Evolutionary conservation across 2,329 filamentous ascomycete genomes (phyloP).

Genomic region (Leptographium lundbergii): DNA sequence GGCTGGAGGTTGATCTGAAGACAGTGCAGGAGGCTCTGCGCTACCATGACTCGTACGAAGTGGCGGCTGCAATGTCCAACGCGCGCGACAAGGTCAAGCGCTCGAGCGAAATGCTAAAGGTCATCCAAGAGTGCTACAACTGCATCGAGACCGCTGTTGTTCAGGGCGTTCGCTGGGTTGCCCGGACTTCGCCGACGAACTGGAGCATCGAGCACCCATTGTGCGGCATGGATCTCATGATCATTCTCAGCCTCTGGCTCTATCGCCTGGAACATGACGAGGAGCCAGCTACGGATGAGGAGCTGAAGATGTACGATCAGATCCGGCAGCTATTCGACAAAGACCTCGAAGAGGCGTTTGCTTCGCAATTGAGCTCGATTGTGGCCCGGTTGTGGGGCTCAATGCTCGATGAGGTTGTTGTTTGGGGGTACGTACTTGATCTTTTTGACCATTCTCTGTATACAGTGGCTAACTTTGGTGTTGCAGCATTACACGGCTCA

Average conservation of each 20-base stretch:
- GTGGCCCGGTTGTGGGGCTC: slow-evolving; percentile 93
- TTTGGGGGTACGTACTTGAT: slow-evolving; percentile 77
- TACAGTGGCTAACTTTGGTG: slow-evolving; percentile 24
- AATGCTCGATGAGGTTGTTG: slow-evolving; percentile 96
- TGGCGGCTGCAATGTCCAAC: slow-evolving; percentile 90
- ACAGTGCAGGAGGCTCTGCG: slow-evolving; percentile 89
- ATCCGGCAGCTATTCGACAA: slow-evolving; percentile 82
- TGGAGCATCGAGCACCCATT: slow-evolving; percentile 98
- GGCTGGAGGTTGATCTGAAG: slow-evolving; percentile 91
- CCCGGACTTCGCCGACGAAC: slow-evolving; percentile 93
- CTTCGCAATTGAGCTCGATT: slow-evolving; percentile 80
- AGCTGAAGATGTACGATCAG: slow-evolving; percentile 84
- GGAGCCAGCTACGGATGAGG: slow-evolving; percentile 74
- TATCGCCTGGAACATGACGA: slow-evolving; percentile 99
- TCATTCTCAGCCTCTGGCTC: slow-evolving; percentile 94
- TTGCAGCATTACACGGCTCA: slow-evolving; percentile 73
- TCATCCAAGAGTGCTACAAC: slow-evolving; percentile 94
- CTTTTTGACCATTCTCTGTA: background rate
- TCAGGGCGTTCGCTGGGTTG: slow-evolving; percentile 94
- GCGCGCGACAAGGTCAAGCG: slow-evolving; percentile 90
- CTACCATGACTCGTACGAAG: slow-evolving; percentile 95
- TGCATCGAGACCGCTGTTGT: slow-evolving; percentile 92
- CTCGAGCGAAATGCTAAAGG: slow-evolving; percentile 94
- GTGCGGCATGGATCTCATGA: slow-evolving; percentile 93
- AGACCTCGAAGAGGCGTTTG: slow-evolving; percentile 71